Evolutionary conservation across 2,329 filamentous ascomycete species (phyloP), one percentile per base, ranked within the genome.

Genomic region (Alternaria alternata): DNA sequence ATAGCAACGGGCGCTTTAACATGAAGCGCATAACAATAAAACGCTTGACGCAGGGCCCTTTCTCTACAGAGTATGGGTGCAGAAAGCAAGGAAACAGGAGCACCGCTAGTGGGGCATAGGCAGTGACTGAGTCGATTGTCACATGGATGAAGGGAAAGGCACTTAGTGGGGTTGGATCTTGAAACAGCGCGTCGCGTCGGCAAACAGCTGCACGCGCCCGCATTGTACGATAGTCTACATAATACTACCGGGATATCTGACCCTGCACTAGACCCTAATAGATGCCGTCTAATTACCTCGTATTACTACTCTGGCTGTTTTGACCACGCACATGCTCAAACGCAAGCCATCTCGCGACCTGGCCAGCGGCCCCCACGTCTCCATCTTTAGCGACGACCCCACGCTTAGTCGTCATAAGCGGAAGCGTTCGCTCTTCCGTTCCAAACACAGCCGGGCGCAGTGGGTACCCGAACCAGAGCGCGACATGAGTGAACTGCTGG

Each of bases 401-500:
- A 64, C 61, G 63, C 64, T 49, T 26, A 57, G 28, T 61, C 63
- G 67, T 62, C 61, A 51, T 54, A 63, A 66, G 59, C 65, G 63
- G 59, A 67, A 65, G 67, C 68, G 67, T 32, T 41, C 47, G 55
- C 64, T 69, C 57, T 72, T 68, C 52, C 68, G 68, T 18, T 38
- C 61, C 51, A 66, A 65, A 49, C 54, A 64, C 65, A 65, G 59
- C 58, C 62, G 66, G 60, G 46, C 48, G 36, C 34, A 55, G 51
- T 72, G 67, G 69, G 63, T 61, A 34, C 59, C 65, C 36, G 51
- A 59, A 30, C 49, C 52, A 54, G 81, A 64, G 65, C 66, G 47
- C 69, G 63, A 55, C 30, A 90, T 90, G 88, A 85, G 85, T 70
- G 87, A 91, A 72, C 87, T 94, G 57, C 83, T 92, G 46, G 84